These are phyloP conservation scores for Zymoseptoria pseudotritici DNA, from an alignment of 2,329 filamentous ascomycete species.

Conservation along the genomic window DNA sequence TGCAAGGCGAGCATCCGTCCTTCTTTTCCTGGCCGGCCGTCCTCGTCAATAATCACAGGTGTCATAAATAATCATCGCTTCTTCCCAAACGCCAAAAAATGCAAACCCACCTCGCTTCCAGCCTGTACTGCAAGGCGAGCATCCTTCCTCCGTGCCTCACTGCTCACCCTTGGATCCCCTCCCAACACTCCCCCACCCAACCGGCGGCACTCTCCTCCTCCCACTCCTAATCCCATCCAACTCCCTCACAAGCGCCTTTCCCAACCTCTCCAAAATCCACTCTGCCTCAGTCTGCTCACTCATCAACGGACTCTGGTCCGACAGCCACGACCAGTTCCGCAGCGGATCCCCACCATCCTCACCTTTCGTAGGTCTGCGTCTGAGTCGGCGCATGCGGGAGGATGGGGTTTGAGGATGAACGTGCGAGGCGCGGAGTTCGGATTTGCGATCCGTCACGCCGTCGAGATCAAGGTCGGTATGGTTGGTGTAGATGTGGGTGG, in stretches of 20 bases:
- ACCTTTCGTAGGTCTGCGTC: neutral
- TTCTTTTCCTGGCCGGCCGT: no score
- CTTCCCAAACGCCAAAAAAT: neutral
- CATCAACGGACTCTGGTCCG: slow-evolving; percentile 61
- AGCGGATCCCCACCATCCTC: slow-evolving; percentile 10
- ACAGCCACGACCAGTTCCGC: slow-evolving; percentile 65
- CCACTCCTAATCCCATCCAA: slow-evolving; percentile 31
- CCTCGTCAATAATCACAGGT: neutral
- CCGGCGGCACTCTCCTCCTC: slow-evolving; percentile 21
- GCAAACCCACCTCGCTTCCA: neutral
- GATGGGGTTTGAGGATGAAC: neutral
- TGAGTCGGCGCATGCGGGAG: neutral
- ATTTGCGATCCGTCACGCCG: slow-evolving; percentile 18
- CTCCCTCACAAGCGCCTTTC: slow-evolving; percentile 48
- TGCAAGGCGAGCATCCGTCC: no score
- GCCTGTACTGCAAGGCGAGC: neutral
- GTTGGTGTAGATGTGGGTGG: neutral
- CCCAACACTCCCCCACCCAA: slow-evolving; percentile 22
- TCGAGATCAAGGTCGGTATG: slow-evolving; percentile 8
- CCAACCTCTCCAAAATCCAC: slow-evolving; percentile 64
- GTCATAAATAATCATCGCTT: neutral
- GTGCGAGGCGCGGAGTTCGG: neutral
- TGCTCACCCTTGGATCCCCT: neutral
- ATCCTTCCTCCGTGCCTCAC: neutral
- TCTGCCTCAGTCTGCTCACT: slow-evolving; percentile 60